Base-by-base conservation (phyloP, 2,329 filamentous ascomycete genomes). In the Microdochium paspali region DNA sequence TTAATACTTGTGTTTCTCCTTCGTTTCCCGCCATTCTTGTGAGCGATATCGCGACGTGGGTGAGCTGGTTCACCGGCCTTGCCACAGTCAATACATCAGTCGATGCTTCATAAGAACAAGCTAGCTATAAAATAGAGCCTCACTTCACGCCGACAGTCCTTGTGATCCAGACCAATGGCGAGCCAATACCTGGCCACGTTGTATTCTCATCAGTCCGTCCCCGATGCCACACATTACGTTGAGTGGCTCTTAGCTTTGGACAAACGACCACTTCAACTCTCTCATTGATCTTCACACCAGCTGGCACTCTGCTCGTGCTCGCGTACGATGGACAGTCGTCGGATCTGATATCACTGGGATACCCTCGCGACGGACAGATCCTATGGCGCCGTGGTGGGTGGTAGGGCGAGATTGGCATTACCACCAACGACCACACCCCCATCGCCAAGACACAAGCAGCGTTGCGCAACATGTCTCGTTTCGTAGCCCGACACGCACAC, bases 361-460 rank as follows among this genome's bases (percentile, higher is more conserved):
- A 64, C 1, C 57, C 61, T 2, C 35, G 44, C 13, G 53, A 65
- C 47, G 62, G 61, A 4, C 67, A 60, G 58, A 55, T 65, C 5
- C 50, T n/a, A 53, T 15, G 66, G 71, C 50, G 59, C 57, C 20
- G 48, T 68, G 28, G 61, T 71, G 47, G 68, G n/a, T n/a, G n/a
- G n/a, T n/a, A n/a, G n/a, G n/a, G 63, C 47, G 69, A 72, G 49
- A 57, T 72, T n/a, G 66, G 72, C 40, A 55, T 69, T 9, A 56
- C 59, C 28, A 70, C 66, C 0, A 58, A 60, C 24, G 55, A 68
- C 1, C 65, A 69, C 39, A 53, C 56, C 24, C 55, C 55, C 4
- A 49, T 58, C 28, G 43, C 45, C 9, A 25, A 53, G 15, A 21
- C 66, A 2, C 50, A 69, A 0, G 63, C 63, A 1, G 65, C 69